Evolutionary conservation across 2,329 filamentous ascomycete genomes (phyloP).

Genomic region (Aspergillus intermedius): DNA sequence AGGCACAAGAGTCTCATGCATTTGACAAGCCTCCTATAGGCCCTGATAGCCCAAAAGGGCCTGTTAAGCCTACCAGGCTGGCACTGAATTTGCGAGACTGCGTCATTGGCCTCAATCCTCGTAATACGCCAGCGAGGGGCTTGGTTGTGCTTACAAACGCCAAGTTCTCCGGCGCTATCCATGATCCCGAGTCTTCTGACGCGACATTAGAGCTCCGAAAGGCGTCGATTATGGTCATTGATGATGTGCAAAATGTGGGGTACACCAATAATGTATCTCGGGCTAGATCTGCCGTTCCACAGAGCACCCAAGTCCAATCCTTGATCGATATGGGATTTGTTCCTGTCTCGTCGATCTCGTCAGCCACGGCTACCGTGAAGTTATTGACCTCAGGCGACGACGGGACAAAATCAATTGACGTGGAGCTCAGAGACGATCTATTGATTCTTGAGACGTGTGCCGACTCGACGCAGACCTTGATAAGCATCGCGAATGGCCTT

Average conservation of each 20-base stretch:
- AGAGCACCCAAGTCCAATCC: slow-evolving; percentile 42
- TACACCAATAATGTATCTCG: slow-evolving; percentile 27
- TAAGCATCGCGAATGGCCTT: slow-evolving; percentile 70
- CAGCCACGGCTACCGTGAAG: slow-evolving; percentile 63
- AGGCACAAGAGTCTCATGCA: slow-evolving; percentile 26
- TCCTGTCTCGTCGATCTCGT: slow-evolving; percentile 78
- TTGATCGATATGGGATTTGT: slow-evolving; percentile 67
- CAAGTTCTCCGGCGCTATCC: slow-evolving; percentile 61
- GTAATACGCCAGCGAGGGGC: slow-evolving; percentile 67
- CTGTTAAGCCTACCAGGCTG: slow-evolving; percentile 47
- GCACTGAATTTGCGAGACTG: slow-evolving; percentile 70
- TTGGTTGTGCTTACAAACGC: slow-evolving; percentile 73
- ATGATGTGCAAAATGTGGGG: slow-evolving; percentile 56
- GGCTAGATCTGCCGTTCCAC: slow-evolving; percentile 18
- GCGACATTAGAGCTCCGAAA: slow-evolving; percentile 66
- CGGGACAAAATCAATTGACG: slow-evolving; percentile 61
- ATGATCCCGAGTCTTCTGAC: slow-evolving; percentile 58
- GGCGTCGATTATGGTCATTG: slow-evolving; percentile 74
- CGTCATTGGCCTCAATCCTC: slow-evolving; percentile 75
- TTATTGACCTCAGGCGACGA: slow-evolving; percentile 52
- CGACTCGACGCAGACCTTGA: slow-evolving; percentile 90
- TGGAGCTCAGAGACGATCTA: slow-evolving; percentile 78
- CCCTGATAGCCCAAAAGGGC: slow-evolving; percentile 13
- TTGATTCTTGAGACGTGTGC: slow-evolving; percentile 91
- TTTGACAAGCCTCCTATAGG: slow-evolving; percentile 10